Evolutionary conservation across 139 green algal genomes (phyloP), one percentile per base, ranked within the genome.

Genomic region (Coelastrella sp.): DNA sequence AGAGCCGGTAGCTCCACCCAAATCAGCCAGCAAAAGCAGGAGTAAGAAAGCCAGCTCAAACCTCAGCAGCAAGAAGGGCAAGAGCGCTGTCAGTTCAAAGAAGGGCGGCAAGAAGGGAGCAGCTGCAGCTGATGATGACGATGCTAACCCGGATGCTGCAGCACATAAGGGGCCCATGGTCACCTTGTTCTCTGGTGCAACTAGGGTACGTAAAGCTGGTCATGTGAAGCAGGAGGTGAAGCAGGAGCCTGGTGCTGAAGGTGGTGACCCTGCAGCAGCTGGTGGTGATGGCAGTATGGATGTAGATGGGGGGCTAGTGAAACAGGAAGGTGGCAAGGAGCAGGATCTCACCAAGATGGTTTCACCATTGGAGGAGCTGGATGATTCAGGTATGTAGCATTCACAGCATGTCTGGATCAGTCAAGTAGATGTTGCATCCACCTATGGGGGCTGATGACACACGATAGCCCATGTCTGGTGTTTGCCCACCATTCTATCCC

Each of bases 341-440:
- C 60, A 76, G 40, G 78, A 64, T 5, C 13, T 73, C 19, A 76
- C 82, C 4, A 85, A 88, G 57, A 79, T 86, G 80, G 88, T 88
- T 41, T 73, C 85, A 40, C 72, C 88, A n/a, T 35, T 86, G 62
- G 85, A 91, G 35, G 88, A 91, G 60, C 60, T 91, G 11, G 88
- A 91, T n/a, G 88, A 91, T 59, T 89, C 84, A 53, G 87, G 78
- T 84, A 66, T 5, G 76, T n/a, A n/a, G n/a, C n/a, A n/a, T n/a
- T n/a, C n/a, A n/a, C n/a, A n/a, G n/a, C n/a, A n/a, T n/a, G n/a
- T n/a, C n/a, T n/a, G n/a, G n/a, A n/a, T n/a, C n/a, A n/a, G n/a
- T n/a, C n/a, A n/a, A n/a, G n/a, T n/a, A n/a, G n/a, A n/a, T n/a
- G n/a, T n/a, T n/a, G n/a, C n/a, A n/a, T n/a, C n/a, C n/a, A n/a